Base-by-base conservation (phyloP, 208 protist species). In the Leishmania amazonensis region DNA sequence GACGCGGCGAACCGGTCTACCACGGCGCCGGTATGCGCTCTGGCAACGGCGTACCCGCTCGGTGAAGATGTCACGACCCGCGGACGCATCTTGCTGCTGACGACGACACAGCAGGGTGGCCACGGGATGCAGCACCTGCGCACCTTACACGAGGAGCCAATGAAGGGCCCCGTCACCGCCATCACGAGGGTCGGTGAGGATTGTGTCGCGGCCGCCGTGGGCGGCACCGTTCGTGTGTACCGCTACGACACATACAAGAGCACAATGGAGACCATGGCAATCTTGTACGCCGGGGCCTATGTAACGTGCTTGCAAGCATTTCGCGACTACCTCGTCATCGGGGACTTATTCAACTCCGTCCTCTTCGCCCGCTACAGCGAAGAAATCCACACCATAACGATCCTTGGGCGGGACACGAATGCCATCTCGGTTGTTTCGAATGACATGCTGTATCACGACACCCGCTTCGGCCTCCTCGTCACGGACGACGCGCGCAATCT, bases 271-370 rank as follows among this genome's bases (percentile, higher is more conserved):
- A 95, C 92, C 28, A 84, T 90, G 76, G 92, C 93, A 28, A 89
- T 98, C 60, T 83, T 98, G 57, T 97, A 96, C 78, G 91, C 93
- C 7, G 93, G 90, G n/a, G 86, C 89, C 40, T 98, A 96, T 80
- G 91, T 96, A 3, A 96, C 95, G 65, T 76, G 73, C 51, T 78
- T 98, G 78, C 89, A 89, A 1, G 85, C 88, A 31, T 88, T 98
- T 21, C 88, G 89, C 7, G 88, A 96, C 24, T 97, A 95, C 80
- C 85, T 98, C 45, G 81, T 97, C 51, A 89, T 95, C 73, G 95
- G 93, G 45, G 95, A 97, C 78, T 78, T 98, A 17, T 92, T 90
- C 64, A 79, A 89, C 47, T 96, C 92, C 45, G 88, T 88, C 71
- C 81, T 90, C 9, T 80, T 98, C 71, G 89, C 91, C 13, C 91